Conservation (phyloP, 202 grass and related monocot species). For the Zizania palustris region DNA sequence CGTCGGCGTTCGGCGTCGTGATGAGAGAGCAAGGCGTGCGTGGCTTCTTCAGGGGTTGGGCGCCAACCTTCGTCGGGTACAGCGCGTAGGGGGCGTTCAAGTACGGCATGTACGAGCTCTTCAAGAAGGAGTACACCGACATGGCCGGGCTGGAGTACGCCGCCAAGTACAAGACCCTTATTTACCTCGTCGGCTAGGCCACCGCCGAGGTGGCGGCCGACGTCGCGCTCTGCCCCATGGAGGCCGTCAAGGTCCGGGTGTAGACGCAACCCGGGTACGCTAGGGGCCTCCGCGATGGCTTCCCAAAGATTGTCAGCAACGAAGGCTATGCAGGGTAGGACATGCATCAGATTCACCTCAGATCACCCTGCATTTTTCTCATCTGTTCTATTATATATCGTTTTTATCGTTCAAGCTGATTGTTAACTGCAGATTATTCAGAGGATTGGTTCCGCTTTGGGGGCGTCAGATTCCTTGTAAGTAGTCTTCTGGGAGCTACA, state of each 20-base stretch:
- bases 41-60: slow-evolving; percentile 87
- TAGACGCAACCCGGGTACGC: slow-evolving; percentile 90
- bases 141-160: slow-evolving; percentile 76
- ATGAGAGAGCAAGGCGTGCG: slow-evolving; percentile 79
- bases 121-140: slow-evolving; percentile 94
- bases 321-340: slow-evolving; percentile 72
- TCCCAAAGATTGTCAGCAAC: slow-evolving; percentile 85
- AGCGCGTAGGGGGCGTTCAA: slow-evolving; percentile 94
- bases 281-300: slow-evolving; percentile 70
- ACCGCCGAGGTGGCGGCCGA: slow-evolving; percentile 86
- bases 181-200: slow-evolving; percentile 93
- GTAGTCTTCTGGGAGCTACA: too few species aligned
- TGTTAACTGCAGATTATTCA: slow-evolving; percentile 51
- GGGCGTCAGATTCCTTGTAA: slow-evolving; percentile 81
- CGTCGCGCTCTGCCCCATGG: slow-evolving; percentile 86
- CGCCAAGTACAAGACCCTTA: slow-evolving; percentile 85
- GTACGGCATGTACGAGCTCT: slow-evolving; percentile 85
- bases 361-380: neutral
- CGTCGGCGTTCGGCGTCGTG: slow-evolving; percentile 80
- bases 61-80: slow-evolving; percentile 83
- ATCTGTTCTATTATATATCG: neutral
- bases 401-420: neutral
- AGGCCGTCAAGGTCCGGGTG: slow-evolving; percentile 91
- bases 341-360: neutral
- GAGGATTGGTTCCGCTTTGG: slow-evolving; percentile 81